These are phyloP conservation scores for Talaromyces adpressus DNA, from an alignment of 495 filamentous ascomycete genomes.

Conservation along the genomic window DNA sequence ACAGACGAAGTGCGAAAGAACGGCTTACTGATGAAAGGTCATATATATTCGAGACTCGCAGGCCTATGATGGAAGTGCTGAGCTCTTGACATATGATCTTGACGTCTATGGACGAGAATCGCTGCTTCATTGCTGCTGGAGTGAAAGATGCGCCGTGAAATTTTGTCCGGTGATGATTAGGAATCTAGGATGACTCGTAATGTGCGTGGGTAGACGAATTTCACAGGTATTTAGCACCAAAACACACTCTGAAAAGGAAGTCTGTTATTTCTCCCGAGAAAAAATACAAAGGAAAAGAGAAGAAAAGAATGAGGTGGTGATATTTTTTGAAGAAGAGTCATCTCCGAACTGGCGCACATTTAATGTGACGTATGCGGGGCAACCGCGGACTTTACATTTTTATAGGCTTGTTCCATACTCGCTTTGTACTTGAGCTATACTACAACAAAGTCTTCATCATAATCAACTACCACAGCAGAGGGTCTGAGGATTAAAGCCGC, in stretches of 20 bases:
- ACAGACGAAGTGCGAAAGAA: neutral
- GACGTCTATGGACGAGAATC: constrained; percentile 91
- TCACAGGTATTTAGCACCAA: neutral
- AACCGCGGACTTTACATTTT: neutral
- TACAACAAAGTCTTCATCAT: neutral
- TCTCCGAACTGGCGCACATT: neutral
- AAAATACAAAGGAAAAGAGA: neutral
- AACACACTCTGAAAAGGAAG: neutral
- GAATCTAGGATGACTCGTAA: no score
- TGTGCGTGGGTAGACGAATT: no score
- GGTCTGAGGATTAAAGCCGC: neutral
- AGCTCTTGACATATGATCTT: constrained; percentile 94
- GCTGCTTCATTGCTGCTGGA: constrained; percentile 76
- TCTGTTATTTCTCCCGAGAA: neutral
- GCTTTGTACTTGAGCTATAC: neutral
- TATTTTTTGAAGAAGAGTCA: constrained; percentile 19
- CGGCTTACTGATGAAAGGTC: constrained; percentile 71
- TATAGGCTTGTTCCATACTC: neutral
- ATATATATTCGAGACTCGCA: constrained; percentile 89
- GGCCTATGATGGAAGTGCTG: constrained; percentile 58
- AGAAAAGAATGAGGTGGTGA: constrained; percentile 11
- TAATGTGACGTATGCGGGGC: constrained; percentile 46
- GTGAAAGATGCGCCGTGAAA: neutral
- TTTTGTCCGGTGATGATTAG: neutral
- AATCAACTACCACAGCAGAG: neutral